These are phyloP conservation scores for Podila epigama DNA, from an alignment of 192 early-diverging fungal genomes.

Conservation along the genomic window DNA sequence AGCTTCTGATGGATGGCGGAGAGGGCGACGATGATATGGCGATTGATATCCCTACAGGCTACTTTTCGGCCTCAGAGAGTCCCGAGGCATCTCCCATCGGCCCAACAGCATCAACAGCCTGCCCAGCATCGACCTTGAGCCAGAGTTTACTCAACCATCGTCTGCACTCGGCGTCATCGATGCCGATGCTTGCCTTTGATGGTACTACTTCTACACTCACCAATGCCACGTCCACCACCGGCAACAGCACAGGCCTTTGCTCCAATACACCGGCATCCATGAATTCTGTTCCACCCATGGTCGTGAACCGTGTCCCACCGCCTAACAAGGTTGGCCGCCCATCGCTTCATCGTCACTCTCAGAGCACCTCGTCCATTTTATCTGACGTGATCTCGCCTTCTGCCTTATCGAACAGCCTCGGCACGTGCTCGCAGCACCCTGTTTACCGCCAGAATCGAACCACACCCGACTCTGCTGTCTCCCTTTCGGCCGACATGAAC, in stretches of 20 bases:
- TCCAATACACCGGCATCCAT: not conserved
- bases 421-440: not conserved
- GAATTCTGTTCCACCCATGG: too few species aligned
- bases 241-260: not conserved
- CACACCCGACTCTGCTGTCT: constrained; percentile 24
- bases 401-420: not conserved
- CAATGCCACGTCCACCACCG: not conserved
- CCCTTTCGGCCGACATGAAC: constrained; percentile 16
- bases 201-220: not conserved
- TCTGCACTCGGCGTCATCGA: constrained; percentile 17
- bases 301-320: not conserved
- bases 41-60: constrained; percentile 21
- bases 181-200: constrained; percentile 3
- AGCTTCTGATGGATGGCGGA: constrained; percentile 57
- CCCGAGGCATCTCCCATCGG: constrained; percentile 15
- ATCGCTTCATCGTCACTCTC: constrained; percentile 21
- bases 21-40: constrained; percentile 57
- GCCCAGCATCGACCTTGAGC: not conserved
- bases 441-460: constrained; percentile 5
- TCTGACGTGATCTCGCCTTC: constrained; percentile 7
- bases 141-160: constrained; percentile 2
- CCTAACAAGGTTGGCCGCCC: not conserved
- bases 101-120: constrained; percentile 8
- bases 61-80: constrained; percentile 31
- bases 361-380: constrained; percentile 38